A percentile compares a stretch with the other conserved stretches of the same genome.
Conservation (phyloP, 192 early-diverging fungal genomes). For the Coemansia sp. region DNA sequence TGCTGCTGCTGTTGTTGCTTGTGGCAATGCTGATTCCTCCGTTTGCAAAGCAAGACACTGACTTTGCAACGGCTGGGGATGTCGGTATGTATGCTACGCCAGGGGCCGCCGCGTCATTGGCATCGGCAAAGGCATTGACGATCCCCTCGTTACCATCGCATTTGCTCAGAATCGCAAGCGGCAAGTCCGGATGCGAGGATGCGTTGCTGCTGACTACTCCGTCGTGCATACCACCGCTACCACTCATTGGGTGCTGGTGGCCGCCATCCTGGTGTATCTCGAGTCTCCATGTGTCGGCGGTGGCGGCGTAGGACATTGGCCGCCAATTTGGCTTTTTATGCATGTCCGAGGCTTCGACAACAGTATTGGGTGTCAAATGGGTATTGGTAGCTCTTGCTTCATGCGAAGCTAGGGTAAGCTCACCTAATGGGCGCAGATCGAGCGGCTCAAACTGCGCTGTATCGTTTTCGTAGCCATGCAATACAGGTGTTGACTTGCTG, state of each 20-base stretch:
- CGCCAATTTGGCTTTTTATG: conserved; percentile 16
- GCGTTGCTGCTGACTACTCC: conserved; percentile 26
- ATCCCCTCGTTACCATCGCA: conserved; percentile 15
- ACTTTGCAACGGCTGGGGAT: conserved; percentile 8
- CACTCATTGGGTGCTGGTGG: no score
- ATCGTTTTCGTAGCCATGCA: conserved; percentile 4
- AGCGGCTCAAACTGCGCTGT: background rate
- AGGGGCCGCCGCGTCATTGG: background rate
- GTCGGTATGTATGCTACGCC: background rate
- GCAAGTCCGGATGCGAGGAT: conserved; percentile 40
- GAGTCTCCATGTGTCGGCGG: background rate
- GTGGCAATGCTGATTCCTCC: conserved; percentile 10
- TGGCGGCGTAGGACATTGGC: conserved; percentile 7
- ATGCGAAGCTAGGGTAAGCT: background rate
- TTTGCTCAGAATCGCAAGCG: conserved; percentile 31
- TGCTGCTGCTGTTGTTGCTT: conserved; percentile 26
- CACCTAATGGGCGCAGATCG: background rate
- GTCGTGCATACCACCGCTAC: background rate
- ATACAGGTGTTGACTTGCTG: conserved; percentile 27
- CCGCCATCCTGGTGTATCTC: conserved; percentile 5
- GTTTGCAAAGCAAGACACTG: conserved; percentile 4
- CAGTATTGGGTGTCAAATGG: background rate
- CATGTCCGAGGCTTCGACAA: background rate
- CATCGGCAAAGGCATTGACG: conserved; percentile 7
- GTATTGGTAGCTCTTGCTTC: background rate